These are phyloP conservation scores for Sugiyamaella chiloensis DNA, from an alignment of 805 yeast species.

Conservation along the genomic window DNA sequence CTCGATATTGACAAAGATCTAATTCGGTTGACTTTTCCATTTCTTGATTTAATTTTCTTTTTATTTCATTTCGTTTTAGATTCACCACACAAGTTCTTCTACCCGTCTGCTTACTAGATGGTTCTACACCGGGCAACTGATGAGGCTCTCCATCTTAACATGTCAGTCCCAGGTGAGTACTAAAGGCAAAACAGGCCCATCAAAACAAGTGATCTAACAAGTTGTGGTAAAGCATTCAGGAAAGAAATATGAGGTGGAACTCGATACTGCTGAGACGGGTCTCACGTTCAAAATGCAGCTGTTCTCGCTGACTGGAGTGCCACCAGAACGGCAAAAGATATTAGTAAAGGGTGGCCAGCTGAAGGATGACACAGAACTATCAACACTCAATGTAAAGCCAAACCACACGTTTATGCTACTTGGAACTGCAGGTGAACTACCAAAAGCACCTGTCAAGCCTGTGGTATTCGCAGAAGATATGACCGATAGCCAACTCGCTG, in stretches of 20 bases:
- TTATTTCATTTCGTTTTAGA: too few relatives aligned
- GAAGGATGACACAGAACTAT: slow-evolving; percentile 60
- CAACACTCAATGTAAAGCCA: slow-evolving; percentile 53
- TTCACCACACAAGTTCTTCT: too few relatives aligned
- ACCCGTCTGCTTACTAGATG: too few relatives aligned
- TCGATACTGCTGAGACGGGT: slow-evolving; percentile 57
- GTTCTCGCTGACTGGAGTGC: slow-evolving; percentile 71
- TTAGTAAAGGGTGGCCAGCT: slow-evolving; percentile 86
- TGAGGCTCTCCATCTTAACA: too few relatives aligned
- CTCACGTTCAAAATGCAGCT: slow-evolving; percentile 64
- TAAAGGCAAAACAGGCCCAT: not conserved
- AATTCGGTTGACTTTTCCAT: too few relatives aligned
- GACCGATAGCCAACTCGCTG: slow-evolving; percentile 41
- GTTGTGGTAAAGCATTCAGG: slow-evolving; percentile 61
- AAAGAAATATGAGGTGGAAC: slow-evolving; percentile 54
- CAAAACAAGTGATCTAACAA: slow-evolving; percentile 2
- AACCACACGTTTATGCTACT: slow-evolving; percentile 78
- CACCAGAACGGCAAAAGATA: slow-evolving; percentile 86
- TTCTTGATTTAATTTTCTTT: too few relatives aligned
- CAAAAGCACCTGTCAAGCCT: slow-evolving; percentile 43
- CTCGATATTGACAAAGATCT: too few relatives aligned
- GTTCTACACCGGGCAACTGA: too few relatives aligned
- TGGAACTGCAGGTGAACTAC: slow-evolving; percentile 80
- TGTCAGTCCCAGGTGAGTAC: slow-evolving; percentile 2
- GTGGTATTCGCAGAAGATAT: slow-evolving; percentile 69